Base-by-base conservation (phyloP, 768 basidiomycete genomes). In the Suillus occidentalis region DNA sequence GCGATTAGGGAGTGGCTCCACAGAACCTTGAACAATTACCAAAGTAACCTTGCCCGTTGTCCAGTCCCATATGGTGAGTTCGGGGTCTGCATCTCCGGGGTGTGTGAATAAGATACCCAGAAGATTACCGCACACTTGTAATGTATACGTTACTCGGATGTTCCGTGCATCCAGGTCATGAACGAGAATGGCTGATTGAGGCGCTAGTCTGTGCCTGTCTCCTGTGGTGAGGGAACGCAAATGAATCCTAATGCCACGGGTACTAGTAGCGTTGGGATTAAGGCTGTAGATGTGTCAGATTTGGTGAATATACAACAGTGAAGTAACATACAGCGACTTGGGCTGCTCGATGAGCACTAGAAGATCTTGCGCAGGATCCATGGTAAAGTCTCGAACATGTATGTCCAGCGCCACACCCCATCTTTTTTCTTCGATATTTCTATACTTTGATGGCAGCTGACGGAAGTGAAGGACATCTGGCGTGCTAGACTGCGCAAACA, bases 321-420 rank as follows among this genome's bases (percentile, higher is more conserved):
- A 67, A 31, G 42, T 20, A 39, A 71, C 77, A 68, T 68, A 83
- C 83, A 68, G 75, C 63, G 59, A 53, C 36, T 67, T 63, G 25
- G 78, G 78, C 34, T 68, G 72, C 68, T 84, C 81, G 7, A 87
- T 73, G 20, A 85, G 66, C 9, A 89, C 80, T 10, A 90, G 78
- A 39, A 91, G 79, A 71, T 90, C 85, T 69, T 89, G 89, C 28
- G 85, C 81, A 20, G 87, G 86, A 71, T 91, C 89, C 78, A 91
- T 82, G 8, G 79, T 80, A 67, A 88, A 87, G 68, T 89, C 87
- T n/a, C 84, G 80, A 14, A 87, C 69, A 18, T 65, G 42, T 42
- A 83, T 67, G 5, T 76, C 76, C 12, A 72, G 68, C 25, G 76
- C 71, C 20, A 84, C 64, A 6, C 72, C 71, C 87, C 87, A 88